Conservation (phyloP, 2,329 filamentous ascomycete species). For the Orbilia quercus region DNA sequence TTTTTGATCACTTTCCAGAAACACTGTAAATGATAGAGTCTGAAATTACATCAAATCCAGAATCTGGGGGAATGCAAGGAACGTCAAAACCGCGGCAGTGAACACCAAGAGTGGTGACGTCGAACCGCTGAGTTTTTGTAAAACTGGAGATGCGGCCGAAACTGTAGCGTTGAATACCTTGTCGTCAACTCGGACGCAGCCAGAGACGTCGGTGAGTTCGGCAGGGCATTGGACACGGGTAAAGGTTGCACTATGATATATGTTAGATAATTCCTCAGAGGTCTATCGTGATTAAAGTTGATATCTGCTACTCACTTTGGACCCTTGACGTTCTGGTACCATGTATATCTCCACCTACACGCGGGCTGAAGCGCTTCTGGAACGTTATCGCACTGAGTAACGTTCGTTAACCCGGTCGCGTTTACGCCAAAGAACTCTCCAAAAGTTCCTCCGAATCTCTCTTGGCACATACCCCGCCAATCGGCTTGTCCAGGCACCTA, state of each 20-base stretch:
- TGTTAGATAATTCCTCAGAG: not conserved
- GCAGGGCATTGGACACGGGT: conserved; percentile 46
- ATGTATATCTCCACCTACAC: conserved; percentile 50
- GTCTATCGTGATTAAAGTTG: not conserved
- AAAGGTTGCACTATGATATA: conserved; percentile 36
- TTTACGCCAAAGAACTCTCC: conserved; percentile 48
- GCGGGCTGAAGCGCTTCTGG: conserved; percentile 32
- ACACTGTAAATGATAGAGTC: no score
- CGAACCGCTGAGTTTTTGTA: conserved; percentile 8
- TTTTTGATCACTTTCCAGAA: no score
- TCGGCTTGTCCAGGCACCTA: conserved; percentile 51
- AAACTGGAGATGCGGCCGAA: not conserved
- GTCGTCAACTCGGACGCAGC: conserved; percentile 41
- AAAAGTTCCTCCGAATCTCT: conserved; percentile 48
- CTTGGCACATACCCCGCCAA: conserved; percentile 38
- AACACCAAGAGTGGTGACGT: conserved; percentile 35
- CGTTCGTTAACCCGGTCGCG: conserved; percentile 41
- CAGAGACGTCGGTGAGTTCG: conserved; percentile 35
- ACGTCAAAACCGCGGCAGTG: conserved; percentile 2
- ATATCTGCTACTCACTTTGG: conserved; percentile 45
- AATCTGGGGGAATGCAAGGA: conserved; percentile 33
- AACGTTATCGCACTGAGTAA: conserved; percentile 41
- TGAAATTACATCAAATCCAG: conserved; percentile 32
- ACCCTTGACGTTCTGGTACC: conserved; percentile 47
- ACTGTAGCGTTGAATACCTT: conserved; percentile 29